These are phyloP conservation scores for Rheum nobile DNA, from an alignment of 148 eudicot genomes.

Conservation along the genomic window DNA sequence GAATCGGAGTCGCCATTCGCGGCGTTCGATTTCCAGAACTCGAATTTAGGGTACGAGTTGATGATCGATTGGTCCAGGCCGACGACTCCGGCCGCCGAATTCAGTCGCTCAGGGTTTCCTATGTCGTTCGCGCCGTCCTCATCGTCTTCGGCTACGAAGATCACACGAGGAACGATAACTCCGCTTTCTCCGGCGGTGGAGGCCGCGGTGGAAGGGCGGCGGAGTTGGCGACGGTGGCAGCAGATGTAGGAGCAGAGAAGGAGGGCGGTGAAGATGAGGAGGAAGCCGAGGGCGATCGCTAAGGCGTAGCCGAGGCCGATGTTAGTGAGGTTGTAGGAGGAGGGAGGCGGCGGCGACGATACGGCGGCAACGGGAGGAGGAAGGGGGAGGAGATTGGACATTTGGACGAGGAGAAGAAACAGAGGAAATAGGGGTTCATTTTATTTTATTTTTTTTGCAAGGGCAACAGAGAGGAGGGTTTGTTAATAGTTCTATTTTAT, in stretches of 20 bases:
- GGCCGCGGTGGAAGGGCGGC: conserved; percentile 5
- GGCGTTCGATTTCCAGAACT: conserved; percentile 17
- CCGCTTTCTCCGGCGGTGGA: conserved; percentile 14
- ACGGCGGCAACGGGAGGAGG: conserved; percentile 56
- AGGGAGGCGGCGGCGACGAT: conserved; percentile 15
- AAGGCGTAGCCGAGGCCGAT: conserved; percentile 73
- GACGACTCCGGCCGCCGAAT: conserved; percentile 22
- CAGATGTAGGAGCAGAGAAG: conserved; percentile 66
- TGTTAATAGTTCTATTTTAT: no score
- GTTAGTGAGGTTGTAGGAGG: conserved; percentile 20
- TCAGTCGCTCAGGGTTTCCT: conserved; percentile 48
- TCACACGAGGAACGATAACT: conserved; percentile 55
- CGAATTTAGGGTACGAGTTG: conserved; percentile 72
- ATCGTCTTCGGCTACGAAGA: conserved; percentile 79
- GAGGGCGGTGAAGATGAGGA: conserved; percentile 57
- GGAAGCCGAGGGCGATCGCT: conserved; percentile 70
- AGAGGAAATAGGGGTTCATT: conserved; percentile 18
- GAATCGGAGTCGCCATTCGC: conserved; percentile 13
- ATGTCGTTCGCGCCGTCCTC: conserved; percentile 17
- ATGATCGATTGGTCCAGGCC: conserved; percentile 59
- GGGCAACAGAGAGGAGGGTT: no score
- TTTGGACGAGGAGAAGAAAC: conserved; percentile 9
- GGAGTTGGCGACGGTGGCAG: conserved; percentile 28
- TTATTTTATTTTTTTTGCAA: no score
- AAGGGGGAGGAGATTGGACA: conserved; percentile 27